Evolutionary conservation across 75 land plant species (phyloP), one percentile per base, ranked within the genome.

Genomic region (Picea sitchensis): DNA sequence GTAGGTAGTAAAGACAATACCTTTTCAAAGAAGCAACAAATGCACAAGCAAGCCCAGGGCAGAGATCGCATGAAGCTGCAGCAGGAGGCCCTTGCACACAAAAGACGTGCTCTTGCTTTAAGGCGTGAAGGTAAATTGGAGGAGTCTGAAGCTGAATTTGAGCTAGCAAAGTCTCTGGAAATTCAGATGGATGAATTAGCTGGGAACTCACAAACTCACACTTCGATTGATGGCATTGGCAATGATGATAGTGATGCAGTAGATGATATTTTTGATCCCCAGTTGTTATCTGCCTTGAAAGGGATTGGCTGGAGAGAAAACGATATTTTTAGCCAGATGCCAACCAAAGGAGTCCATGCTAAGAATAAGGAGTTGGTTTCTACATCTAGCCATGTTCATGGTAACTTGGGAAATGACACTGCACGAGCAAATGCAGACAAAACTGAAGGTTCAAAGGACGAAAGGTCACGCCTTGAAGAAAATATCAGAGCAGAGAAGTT

Each of bases 211-310:
- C 74, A 81, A 13, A 75, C 59, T 59, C 79, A 85, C 54, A 58
- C 76, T 60, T 73, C 57, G 3, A 73, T 62, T 9, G 80, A 65
- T 32, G 64, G 67, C 17, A 82, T 85, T 15, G 62, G 73, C 9
- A 83, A 8, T 21, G 93, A 77, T 78, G 90, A 87, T 80, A 81
- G 80, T 0, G 75, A 31, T 61, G 41, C 65, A 58, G 86, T 97
- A 54, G 95, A 95, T 54, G 90, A 93, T 84, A 77, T 97, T 59
- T 80, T 97, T 31, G 99, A 97, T 87, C 98, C 99, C 44, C 92
- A 97, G 73, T 89, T 97, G 30, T 41, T 95, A 65, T 88, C 95
- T 59, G 95, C 99, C 20, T 84, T 97, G 20, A 87, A 87, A 84
- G 85, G 98, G 59, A 80, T 97, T 78, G 99, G 99, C 9, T 82